These are phyloP conservation scores for Yarrowia osloensis DNA, from an alignment of 805 yeast species.

Conservation along the genomic window DNA sequence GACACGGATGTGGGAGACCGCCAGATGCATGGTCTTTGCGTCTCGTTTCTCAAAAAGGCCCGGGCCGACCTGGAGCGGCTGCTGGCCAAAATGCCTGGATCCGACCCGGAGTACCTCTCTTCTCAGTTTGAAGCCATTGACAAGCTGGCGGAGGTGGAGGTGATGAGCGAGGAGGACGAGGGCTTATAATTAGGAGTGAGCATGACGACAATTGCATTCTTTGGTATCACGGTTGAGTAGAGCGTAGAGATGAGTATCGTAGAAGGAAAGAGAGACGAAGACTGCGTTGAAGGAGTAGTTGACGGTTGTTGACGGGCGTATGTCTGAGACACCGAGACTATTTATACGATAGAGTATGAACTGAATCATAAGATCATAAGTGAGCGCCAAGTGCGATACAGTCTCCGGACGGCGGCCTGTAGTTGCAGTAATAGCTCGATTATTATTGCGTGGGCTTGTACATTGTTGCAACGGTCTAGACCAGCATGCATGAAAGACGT, in stretches of 20 bases:
- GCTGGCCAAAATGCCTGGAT: constrained; percentile 1
- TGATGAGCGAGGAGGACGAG: constrained; percentile 24
- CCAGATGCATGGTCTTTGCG: constrained; percentile 11
- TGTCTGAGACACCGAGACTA: background rate
- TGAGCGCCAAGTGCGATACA: background rate
- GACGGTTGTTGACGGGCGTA: background rate
- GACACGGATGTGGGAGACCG: constrained; percentile 10
- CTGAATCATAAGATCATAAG: background rate
- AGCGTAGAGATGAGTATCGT: background rate
- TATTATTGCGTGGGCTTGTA: no score
- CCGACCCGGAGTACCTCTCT: constrained; percentile 5
- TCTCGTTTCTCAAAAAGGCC: constrained; percentile 18
- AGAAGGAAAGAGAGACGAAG: background rate
- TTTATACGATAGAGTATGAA: background rate
- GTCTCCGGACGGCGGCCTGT: no score
- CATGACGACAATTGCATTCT: constrained; percentile 8
- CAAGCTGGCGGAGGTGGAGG: constrained; percentile 16
- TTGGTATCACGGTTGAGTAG: background rate
- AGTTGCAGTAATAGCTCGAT: no score
- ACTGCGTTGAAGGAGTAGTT: no score
- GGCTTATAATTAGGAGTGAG: constrained; percentile 12
- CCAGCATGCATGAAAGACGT: background rate
- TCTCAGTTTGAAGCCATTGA: constrained; percentile 14
- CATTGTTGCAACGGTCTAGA: background rate
- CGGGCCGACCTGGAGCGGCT: background rate